phyloP scores from a whole-genome alignment of 208 protist species.

The Trichomonas vaginalis region DNA sequence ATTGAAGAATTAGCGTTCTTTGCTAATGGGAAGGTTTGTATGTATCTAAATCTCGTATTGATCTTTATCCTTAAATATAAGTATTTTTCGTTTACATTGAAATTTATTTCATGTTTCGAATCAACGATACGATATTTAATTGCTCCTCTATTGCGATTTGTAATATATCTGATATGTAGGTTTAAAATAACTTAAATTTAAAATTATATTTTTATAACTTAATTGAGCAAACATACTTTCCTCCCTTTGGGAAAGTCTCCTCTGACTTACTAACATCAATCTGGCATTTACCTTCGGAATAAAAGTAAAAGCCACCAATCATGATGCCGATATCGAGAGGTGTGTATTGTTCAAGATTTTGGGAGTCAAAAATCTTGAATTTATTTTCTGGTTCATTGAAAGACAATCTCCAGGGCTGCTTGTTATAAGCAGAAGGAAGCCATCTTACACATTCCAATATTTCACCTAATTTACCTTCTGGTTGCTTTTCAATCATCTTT shows the following conservation, averaged over 20 bases:
- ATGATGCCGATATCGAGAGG: not conserved
- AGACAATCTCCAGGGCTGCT: not conserved
- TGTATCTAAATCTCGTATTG: too few species aligned
- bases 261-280: not conserved
- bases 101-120: too few species aligned
- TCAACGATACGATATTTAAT: too few species aligned
- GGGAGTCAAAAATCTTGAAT: not conserved
- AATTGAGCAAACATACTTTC: not conserved
- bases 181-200: too few species aligned
- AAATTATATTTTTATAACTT: too few species aligned
- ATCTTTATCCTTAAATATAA: too few species aligned
- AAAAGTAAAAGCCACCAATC: not conserved
- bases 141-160: too few species aligned
- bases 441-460: not conserved
- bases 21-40: too few species aligned
- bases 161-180: too few species aligned
- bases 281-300: not conserved
- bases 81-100: too few species aligned
- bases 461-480: not conserved
- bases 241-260: not conserved
- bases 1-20: too few species aligned
- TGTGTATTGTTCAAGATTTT: too few species aligned
- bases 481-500: not conserved
- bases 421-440: not conserved
- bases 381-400: not conserved